Base-by-base conservation (phyloP, 352 stramenopile genomes). In the Peronospora farinosa region DNA sequence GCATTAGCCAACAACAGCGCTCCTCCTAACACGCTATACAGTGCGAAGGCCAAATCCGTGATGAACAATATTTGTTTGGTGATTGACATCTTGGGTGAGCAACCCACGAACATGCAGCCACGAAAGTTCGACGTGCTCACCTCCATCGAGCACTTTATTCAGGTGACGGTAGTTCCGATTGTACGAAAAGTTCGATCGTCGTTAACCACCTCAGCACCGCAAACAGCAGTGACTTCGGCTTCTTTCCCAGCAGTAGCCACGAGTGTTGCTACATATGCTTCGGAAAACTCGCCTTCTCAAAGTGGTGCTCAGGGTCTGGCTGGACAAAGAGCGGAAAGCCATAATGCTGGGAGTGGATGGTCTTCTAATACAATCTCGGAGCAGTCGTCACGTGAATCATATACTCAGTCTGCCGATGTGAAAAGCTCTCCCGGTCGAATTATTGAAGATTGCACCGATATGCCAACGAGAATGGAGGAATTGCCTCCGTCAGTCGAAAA, bases 61-160 rank as follows among this genome's bases (percentile, higher is more conserved):
- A 87, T 88, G 61, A 67, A 85, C 43, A 93, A 91, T 54, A 90
- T 93, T 60, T 59, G 27, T 6, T 54, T 89, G 44, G 78, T 85
- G 11, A 71, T 88, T 43, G 69, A 69, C 25, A 74, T 94, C 11
- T 37, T 94, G 36, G 70, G 74, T 11, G 63, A 75, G 32, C 52
- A 57, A 21, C 58, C 60, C 6, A 73, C 62, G n/a, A 63, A 54
- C 32, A 39, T 69, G 2, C 75, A 86, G 42, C 74, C 77, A 11
- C 65, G 78, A 8, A 74, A 82, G 8, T 60, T 86, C 16, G 71
- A 89, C 27, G 72, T 91, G 28, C 53, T 94, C 7, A 67, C 69
- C 16, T 86, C 83, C 8, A 92, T 94, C 28, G 83, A 94, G 47
- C 66, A 67, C 15, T 94, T 94, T 27, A 86, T 94, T 32, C 64